phyloP scores from a whole-genome alignment of 257 asterid species.

The Haberlea rhodopensis region DNA sequence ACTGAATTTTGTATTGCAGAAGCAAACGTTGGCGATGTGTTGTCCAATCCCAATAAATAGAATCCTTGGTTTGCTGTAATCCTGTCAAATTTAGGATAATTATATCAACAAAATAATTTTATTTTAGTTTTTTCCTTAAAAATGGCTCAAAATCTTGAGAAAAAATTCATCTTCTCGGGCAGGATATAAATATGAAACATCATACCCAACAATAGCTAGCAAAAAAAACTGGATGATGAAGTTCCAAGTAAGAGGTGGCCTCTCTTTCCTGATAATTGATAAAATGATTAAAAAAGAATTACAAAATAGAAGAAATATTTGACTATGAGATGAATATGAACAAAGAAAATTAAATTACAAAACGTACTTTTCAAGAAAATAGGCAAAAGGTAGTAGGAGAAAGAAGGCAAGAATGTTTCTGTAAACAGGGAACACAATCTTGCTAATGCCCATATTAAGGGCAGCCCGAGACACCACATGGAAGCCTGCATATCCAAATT shows the following conservation, averaged over 20 bases:
- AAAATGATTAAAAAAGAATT: background rate
- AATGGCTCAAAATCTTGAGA: background rate
- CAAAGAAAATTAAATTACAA: no score
- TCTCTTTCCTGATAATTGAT: conserved; percentile 66
- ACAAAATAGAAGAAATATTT: no score
- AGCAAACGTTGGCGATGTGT: conserved; percentile 83
- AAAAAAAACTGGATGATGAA: conserved; percentile 76
- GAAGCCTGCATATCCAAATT: conserved; percentile 95
- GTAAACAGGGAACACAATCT: conserved; percentile 88
- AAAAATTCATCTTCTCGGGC: background rate
- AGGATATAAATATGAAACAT: no score
- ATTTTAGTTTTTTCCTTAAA: background rate
- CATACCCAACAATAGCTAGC: conserved; percentile 88
- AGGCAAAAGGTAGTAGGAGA: conserved; percentile 91
- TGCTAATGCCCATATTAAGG: conserved; percentile 98
- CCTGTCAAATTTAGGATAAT: conserved; percentile 31
- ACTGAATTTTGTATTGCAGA: conserved; percentile 92
- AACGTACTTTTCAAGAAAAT: conserved; percentile 80
- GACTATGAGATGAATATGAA: no score
- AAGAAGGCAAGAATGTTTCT: conserved; percentile 85
- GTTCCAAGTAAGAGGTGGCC: conserved; percentile 78
- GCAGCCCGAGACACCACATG: conserved; percentile 92
- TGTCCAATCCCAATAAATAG: conserved; percentile 69
- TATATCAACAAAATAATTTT: background rate
- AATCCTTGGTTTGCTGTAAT: conserved; percentile 94